A percentile compares a stretch with the other conserved stretches of the same genome.
Conservation (phyloP, 331 rosid genomes). For the Quercus lobata region DNA sequence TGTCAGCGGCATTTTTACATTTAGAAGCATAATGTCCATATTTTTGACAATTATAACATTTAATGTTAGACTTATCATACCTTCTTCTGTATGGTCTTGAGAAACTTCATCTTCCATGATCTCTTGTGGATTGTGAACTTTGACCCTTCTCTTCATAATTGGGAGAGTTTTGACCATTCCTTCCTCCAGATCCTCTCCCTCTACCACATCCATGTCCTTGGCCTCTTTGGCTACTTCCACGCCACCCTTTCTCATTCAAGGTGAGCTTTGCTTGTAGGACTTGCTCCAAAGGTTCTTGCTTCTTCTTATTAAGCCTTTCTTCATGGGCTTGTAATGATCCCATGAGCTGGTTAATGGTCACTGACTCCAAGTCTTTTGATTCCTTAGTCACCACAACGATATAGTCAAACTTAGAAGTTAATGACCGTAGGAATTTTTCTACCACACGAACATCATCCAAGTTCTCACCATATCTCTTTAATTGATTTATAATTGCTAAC, state of each 20-base stretch:
- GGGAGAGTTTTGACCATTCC: not conserved
- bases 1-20: not conserved
- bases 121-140: not conserved
- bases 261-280: not conserved
- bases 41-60: not conserved
- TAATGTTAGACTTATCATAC: not conserved
- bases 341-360: too few species aligned
- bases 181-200: not conserved
- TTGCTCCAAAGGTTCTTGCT: not conserved
- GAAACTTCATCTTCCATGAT: not conserved
- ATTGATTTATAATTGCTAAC: too few species aligned
- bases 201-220: not conserved
- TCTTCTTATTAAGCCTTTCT: not conserved
- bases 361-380: too few species aligned
- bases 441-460: too few species aligned
- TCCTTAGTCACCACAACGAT: too few species aligned
- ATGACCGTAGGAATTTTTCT: too few species aligned
- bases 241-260: not conserved
- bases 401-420: too few species aligned
- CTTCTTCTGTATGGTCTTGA: not conserved
- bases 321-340: not conserved
- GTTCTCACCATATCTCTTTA: too few species aligned
- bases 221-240: not conserved
- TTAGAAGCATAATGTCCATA: not conserved
- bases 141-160: not conserved